These are phyloP conservation scores for Lodderomyces orthopsilosis DNA, from an alignment of 1,139 yeast species.

Conservation along the genomic window DNA sequence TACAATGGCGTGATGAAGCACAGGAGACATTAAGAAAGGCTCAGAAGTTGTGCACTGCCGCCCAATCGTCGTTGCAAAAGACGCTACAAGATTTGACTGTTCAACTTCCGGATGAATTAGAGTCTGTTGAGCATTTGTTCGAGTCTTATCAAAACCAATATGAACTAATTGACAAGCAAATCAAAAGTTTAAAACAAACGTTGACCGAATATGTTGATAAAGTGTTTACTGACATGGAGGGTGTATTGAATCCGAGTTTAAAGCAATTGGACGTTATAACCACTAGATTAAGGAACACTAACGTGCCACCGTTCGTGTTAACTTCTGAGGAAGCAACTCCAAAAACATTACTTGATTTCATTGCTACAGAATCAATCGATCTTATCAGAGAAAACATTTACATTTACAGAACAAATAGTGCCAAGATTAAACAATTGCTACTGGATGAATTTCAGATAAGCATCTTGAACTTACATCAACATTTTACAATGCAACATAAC, in stretches of 20 bases:
- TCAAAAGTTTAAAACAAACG: constrained; percentile 3
- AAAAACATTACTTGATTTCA: constrained; percentile 26
- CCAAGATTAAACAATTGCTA: constrained; percentile 22
- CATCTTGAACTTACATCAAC: constrained; percentile 17
- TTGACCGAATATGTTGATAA: constrained; percentile 5
- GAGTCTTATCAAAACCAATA: constrained; percentile 19
- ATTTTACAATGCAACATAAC: constrained; percentile 17
- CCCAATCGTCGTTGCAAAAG: constrained; percentile 28
- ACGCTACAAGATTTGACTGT: constrained; percentile 23
- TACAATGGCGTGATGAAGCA: constrained; percentile 31
- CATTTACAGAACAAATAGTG: constrained; percentile 27
- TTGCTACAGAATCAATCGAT: constrained; percentile 34
- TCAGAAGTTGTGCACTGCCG: constrained; percentile 30
- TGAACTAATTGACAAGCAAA: constrained; percentile 12
- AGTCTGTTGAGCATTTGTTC: constrained; percentile 21
- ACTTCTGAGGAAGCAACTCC: constrained; percentile 6
- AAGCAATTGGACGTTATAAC: constrained; percentile 26
- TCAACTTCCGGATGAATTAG: constrained; percentile 24
- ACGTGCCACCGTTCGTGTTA: constrained; percentile 30
- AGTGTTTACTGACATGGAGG: constrained; percentile 9
- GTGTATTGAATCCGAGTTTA: constrained; percentile 21
- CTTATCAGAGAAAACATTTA: constrained; percentile 26
- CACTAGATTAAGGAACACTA: constrained; percentile 21
- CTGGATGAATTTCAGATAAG: constrained; percentile 17
- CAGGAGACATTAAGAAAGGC: constrained; percentile 29